phyloP scores from a whole-genome alignment of 1,139 yeast species.

The Yamadazyma kanchanaburiensis region DNA sequence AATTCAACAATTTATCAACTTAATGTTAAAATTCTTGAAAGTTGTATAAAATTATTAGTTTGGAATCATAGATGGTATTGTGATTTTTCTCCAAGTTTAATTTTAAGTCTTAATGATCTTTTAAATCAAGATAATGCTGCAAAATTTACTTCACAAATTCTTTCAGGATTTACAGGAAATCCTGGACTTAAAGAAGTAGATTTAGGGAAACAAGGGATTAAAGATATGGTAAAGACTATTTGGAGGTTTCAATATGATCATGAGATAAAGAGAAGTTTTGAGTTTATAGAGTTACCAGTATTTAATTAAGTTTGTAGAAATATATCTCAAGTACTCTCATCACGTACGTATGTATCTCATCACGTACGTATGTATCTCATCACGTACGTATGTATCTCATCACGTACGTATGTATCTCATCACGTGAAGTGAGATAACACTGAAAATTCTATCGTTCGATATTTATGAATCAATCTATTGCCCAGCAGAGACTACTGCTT shows the following conservation, averaged over 20 bases:
- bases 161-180: constrained; percentile 21
- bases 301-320: too few species aligned
- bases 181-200: constrained; percentile 38
- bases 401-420: too few species aligned
- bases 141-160: background rate
- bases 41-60: constrained; percentile 72
- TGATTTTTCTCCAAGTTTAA: constrained; percentile 74
- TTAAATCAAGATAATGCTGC: constrained; percentile 15
- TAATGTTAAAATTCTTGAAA: constrained; percentile 63
- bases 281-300: too few species aligned
- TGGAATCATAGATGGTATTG: constrained; percentile 99
- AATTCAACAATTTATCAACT: constrained; percentile 40
- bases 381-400: too few species aligned
- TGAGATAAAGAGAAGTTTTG: too few species aligned
- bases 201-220: constrained; percentile 49
- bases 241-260: constrained; percentile 50
- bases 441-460: constrained; percentile 1
- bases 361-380: too few species aligned
- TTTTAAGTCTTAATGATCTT: constrained; percentile 42
- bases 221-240: constrained; percentile 54
- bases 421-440: constrained; percentile 10
- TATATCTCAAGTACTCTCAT: too few species aligned
- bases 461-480: constrained; percentile 1
- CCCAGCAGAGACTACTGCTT: constrained; percentile 6
- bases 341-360: too few species aligned